Conservation (phyloP, 2,329 filamentous ascomycete genomes). For the Scedosporium dehoogii region DNA sequence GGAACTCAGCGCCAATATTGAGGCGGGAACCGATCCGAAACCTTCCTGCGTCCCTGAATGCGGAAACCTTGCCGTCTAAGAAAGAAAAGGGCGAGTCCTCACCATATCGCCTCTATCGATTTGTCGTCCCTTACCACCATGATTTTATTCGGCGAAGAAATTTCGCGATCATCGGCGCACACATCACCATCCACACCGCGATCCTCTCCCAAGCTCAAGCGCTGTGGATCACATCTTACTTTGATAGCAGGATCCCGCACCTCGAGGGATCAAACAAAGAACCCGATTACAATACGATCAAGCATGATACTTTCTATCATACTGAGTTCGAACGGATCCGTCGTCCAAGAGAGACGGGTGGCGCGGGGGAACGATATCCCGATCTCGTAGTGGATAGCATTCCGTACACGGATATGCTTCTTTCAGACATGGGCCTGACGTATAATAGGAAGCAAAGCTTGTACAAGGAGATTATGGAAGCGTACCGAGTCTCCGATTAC, state of each 20-base stretch:
- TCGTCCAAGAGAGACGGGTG: conserved; percentile 7
- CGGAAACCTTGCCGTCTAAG: not conserved
- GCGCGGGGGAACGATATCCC: conserved; percentile 7
- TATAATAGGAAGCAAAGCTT: conserved; percentile 6
- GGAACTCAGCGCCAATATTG: conserved; percentile 1
- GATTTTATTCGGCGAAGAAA: conserved; percentile 6
- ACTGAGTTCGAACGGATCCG: conserved; percentile 8
- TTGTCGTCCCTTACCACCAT: conserved; percentile 5
- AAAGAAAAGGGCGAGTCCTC: not conserved
- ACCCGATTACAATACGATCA: not conserved
- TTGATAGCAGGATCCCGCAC: conserved; percentile 4
- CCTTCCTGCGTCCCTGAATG: not conserved
- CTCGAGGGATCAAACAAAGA: not conserved
- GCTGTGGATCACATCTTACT: conserved; percentile 8
- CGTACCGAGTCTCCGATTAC: conserved; percentile 6
- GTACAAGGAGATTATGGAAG: conserved; percentile 5
- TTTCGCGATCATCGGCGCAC: conserved; percentile 8
- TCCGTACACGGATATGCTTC: conserved; percentile 8
- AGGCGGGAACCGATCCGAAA: not conserved
- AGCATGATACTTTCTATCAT: conserved; percentile 3
- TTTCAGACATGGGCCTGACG: conserved; percentile 5
- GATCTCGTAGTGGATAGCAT: conserved; percentile 9
- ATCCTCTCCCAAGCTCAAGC: conserved; percentile 8
- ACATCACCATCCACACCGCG: conserved; percentile 8
- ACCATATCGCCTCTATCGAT: conserved; percentile 8